Percentiles rank a stretch among this genome's conserved stretches.
These are phyloP conservation scores for Fusarium protoensiforme DNA, from an alignment of 2,329 filamentous ascomycete species.

Conservation along the genomic window DNA sequence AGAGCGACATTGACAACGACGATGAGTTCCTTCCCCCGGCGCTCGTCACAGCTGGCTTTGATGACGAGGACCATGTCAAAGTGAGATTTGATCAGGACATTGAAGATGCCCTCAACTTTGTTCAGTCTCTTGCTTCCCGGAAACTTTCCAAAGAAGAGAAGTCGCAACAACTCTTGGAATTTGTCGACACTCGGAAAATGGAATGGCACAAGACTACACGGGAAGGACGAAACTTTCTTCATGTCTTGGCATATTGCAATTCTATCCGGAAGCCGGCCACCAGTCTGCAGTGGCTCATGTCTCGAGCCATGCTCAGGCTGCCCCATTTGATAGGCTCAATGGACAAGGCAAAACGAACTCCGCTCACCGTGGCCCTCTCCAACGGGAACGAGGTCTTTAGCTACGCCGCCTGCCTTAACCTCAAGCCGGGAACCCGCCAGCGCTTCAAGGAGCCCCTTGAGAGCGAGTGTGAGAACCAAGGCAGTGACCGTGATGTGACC, in stretches of 20 bases:
- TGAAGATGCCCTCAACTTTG: background rate
- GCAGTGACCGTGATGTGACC: background rate
- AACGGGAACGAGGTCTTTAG: background rate
- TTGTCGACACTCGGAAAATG: background rate
- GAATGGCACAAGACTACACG: slow-evolving; percentile 4
- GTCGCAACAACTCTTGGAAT: background rate
- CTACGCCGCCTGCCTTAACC: background rate
- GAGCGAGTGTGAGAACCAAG: background rate
- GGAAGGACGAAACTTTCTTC: slow-evolving; percentile 4
- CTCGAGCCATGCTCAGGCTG: background rate
- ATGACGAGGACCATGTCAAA: slow-evolving; percentile 1
- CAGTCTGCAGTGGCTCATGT: slow-evolving; percentile 12
- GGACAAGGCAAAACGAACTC: slow-evolving; percentile 2
- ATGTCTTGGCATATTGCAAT: slow-evolving; percentile 2
- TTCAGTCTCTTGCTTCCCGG: background rate
- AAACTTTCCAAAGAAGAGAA: background rate
- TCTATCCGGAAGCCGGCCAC: background rate
- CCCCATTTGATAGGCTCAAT: slow-evolving; percentile 1
- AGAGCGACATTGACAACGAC: slow-evolving; percentile 9
- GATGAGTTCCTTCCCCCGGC: background rate
- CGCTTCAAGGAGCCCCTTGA: background rate
- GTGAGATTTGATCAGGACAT: background rate
- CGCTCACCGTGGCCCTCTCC: background rate
- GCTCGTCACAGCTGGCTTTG: background rate
- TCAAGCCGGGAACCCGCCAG: background rate